phyloP scores from a whole-genome alignment of 2,329 filamentous ascomycete genomes.

The Aureobasidium subglaciale region DNA sequence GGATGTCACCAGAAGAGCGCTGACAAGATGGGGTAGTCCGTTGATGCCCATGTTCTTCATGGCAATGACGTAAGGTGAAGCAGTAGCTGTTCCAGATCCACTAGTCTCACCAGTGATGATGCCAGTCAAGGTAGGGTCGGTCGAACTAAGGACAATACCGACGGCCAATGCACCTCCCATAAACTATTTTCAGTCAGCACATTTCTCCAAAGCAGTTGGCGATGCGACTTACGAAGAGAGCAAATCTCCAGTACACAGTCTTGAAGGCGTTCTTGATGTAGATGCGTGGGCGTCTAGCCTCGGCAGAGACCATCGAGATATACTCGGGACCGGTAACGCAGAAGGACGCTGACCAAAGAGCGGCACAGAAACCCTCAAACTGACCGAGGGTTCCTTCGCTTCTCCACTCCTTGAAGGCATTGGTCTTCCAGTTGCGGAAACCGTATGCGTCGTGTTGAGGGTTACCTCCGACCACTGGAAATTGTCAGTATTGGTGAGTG shows the following conservation, averaged over 20 bases:
- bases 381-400: constrained; percentile 5
- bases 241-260: constrained; percentile 42
- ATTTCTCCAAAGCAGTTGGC: too few species aligned
- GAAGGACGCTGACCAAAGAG: constrained; percentile 35
- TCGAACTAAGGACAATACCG: constrained; percentile 34
- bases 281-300: constrained; percentile 38
- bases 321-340: constrained; percentile 42
- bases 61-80: constrained; percentile 34
- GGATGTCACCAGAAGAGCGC: constrained; percentile 39
- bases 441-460: constrained; percentile 32
- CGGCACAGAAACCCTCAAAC: constrained; percentile 29
- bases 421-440: constrained; percentile 36
- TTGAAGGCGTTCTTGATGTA: constrained; percentile 44
- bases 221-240: too few species aligned
- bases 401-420: constrained; percentile 24
- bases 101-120: constrained; percentile 20
- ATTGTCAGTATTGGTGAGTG: too few species aligned
- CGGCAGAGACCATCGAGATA: constrained; percentile 42
- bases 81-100: constrained; percentile 20
- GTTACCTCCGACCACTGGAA: constrained; percentile 29
- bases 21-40: constrained; percentile 36
- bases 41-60: constrained; percentile 38
- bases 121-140: constrained; percentile 23
- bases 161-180: constrained; percentile 39
- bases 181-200: too few species aligned